Conservation (phyloP, 345 rosid species). For the Brassica napus region Da-Ae NC_063451.1:46568501-46569000, state of each 20-base stretch:
- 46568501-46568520: not conserved
- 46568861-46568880: slow-evolving; percentile 1
- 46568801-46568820: not conserved
- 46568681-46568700: slow-evolving; percentile 22
- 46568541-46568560: slow-evolving; percentile 1
- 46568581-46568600: slow-evolving; percentile 12
- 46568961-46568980: not conserved
- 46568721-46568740: not conserved
- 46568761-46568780: slow-evolving; percentile 7
- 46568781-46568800: not conserved
- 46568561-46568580: not conserved
- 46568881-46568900: not conserved
- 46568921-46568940: not conserved
- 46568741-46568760: slow-evolving; percentile 4
- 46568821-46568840: not conserved
- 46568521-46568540: not conserved
- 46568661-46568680: slow-evolving; percentile 37
- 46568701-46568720: slow-evolving; percentile 42
- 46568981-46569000: not conserved
- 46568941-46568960: not conserved
- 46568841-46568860: not conserved
- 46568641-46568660: slow-evolving; percentile 28
- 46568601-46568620: slow-evolving; percentile 25
- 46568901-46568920: not conserved
- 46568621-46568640: slow-evolving; percentile 29